These are phyloP conservation scores for Ogataea thermomethanolica DNA, from an alignment of 805 yeast genomes.

Conservation along the genomic window DNA sequence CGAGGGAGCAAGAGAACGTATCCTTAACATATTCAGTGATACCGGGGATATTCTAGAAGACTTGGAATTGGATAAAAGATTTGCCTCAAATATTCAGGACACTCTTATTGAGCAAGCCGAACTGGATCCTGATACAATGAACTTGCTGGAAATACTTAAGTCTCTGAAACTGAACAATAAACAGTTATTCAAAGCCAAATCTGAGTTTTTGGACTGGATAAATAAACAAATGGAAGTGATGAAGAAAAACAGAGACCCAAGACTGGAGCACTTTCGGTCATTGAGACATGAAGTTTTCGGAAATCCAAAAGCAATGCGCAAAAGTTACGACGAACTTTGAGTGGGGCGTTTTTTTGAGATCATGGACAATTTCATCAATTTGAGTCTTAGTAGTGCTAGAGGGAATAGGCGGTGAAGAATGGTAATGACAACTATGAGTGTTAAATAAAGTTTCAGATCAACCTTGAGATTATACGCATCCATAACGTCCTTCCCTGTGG, in stretches of 20 bases:
- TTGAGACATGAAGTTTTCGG: constrained; percentile 71
- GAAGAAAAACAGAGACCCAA: constrained; percentile 21
- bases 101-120: constrained; percentile 26
- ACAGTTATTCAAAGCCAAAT: constrained; percentile 33
- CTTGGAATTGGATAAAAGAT: constrained; percentile 25
- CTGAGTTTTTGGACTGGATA: constrained; percentile 63
- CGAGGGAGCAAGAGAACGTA: constrained; percentile 34
- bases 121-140: constrained; percentile 35
- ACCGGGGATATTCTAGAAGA: constrained; percentile 11
- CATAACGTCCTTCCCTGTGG: constrained; percentile 54
- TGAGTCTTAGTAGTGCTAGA: constrained; percentile 26
- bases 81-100: constrained; percentile 38
- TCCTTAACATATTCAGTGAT: constrained; percentile 47
- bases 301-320: constrained; percentile 67
- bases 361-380: constrained; percentile 21
- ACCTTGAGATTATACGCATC: constrained; percentile 45
- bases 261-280: constrained; percentile 29
- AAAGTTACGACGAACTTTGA: constrained; percentile 52
- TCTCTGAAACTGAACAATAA: constrained; percentile 30
- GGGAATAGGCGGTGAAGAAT: constrained; percentile 43
- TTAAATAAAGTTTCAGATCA: constrained; percentile 37
- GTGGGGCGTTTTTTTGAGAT: constrained; percentile 1
- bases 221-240: constrained; percentile 38
- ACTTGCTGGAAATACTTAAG: constrained; percentile 39
- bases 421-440: constrained; percentile 37